phyloP scores from a whole-genome alignment of 164 flowering plant species.

The Dillenia turbinata region DNA sequence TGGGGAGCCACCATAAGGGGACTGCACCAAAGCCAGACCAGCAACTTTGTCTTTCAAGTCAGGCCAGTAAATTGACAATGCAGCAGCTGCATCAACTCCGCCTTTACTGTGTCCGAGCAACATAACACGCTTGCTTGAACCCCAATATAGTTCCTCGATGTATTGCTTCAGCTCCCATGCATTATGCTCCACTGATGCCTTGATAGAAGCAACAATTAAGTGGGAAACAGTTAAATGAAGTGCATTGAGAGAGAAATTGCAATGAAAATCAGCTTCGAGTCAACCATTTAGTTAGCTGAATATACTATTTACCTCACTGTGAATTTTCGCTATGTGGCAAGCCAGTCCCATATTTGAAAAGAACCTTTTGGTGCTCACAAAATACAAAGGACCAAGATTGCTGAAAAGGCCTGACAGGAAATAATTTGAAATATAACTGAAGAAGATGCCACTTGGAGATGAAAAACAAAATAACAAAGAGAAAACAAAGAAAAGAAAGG shows the following conservation, averaged over 20 bases:
- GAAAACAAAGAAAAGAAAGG: background rate
- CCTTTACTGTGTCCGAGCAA: constrained; percentile 94
- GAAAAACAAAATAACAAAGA: background rate
- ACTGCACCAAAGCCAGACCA: constrained; percentile 80
- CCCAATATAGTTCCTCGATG: constrained; percentile 92
- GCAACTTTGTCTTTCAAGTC: constrained; percentile 77
- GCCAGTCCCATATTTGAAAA: constrained; percentile 95
- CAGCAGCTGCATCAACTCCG: constrained; percentile 96
- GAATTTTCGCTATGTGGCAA: constrained; percentile 94
- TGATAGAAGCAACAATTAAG: constrained; percentile 3
- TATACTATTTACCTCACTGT: constrained; percentile 63
- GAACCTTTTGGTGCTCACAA: constrained; percentile 64
- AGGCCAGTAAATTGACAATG: constrained; percentile 66
- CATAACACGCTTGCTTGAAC: constrained; percentile 79
- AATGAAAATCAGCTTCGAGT: too few relatives aligned
- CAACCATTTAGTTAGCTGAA: too few relatives aligned
- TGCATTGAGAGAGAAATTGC: too few relatives aligned
- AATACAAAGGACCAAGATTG: constrained; percentile 85
- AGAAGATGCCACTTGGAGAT: background rate
- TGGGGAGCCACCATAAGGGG: constrained; percentile 89
- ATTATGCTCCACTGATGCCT: constrained; percentile 91
- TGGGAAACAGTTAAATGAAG: background rate
- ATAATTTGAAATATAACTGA: constrained; percentile 8
- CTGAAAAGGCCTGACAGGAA: constrained; percentile 68
- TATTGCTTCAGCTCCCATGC: constrained; percentile 80